Evolutionary conservation across 176 grass and related monocot genomes (phyloP), one percentile per base, ranked within the genome.

Genomic region (Rhynchospora pubera): DNA sequence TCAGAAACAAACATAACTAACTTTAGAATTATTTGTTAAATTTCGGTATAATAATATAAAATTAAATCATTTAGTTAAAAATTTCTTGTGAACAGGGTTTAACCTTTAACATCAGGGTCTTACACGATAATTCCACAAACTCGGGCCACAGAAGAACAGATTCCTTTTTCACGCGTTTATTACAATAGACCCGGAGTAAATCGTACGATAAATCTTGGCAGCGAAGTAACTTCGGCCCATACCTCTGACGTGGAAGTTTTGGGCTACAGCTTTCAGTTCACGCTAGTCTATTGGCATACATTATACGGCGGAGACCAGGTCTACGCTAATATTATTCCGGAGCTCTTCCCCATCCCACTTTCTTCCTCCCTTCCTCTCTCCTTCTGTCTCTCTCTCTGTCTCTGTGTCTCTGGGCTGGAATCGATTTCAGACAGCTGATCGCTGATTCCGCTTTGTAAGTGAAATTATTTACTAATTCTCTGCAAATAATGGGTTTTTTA

Each of bases 391-490:
- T 62, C 24, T n/a, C 23, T 39, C 24, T 12, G 18, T 62, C 44
- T 28, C 44, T 26, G 34, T 64, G 34, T 80, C 15, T 28, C 55
- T 62, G 23, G 11, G 79, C 45, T 82, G 61, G 34, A 82, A 62
- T 48, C 61, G 22, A 82, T 30, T n/a, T 82, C 57, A 62, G 39
- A 65, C 61, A 50, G 57, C 59, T 65, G 23, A 50, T 67, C 62
- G 42, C 79, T 48, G 22, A 82, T 82, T 82, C n/a, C 60, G 6
- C 43, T 66, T 12, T 51, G 79, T 82, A 67, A 82, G 79, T 82
- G 61, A 50, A 77, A 53, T 77, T 53, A 2, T 55, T 28, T 32
- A 56, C 79, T 82, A 66, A 65, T 82, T 66, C 30, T 67, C 21
- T 28, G 26, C 3, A 14, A 16, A 0, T 81, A 23, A 79, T 52